phyloP scores from a whole-genome alignment of 2,329 filamentous ascomycete genomes.

The Fusarium coffeatum region DNA sequence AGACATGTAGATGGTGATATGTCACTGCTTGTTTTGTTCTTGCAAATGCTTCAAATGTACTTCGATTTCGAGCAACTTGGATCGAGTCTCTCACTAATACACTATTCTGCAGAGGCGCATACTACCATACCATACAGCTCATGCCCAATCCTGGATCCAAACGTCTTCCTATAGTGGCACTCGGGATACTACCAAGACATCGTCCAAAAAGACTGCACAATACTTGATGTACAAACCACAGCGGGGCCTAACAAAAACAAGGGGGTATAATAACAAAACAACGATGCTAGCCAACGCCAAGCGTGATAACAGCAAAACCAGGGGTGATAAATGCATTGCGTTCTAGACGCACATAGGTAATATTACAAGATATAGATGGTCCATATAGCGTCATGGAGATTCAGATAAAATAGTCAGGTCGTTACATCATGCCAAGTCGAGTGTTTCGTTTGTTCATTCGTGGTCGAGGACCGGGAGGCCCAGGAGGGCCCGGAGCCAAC shows the following conservation, averaged over 20 bases:
- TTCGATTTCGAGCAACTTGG: slow-evolving; percentile 16
- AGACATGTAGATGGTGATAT: not conserved
- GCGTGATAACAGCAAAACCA: slow-evolving; percentile 23
- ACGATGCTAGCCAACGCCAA: slow-evolving; percentile 36
- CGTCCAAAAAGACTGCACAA: not conserved
- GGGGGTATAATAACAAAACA: slow-evolving; percentile 45
- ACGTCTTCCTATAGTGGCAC: not conserved
- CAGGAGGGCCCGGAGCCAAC: slow-evolving; percentile 49
- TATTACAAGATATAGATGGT: slow-evolving; percentile 37
- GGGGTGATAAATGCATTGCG: slow-evolving; percentile 9
- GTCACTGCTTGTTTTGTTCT: not conserved
- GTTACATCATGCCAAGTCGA: slow-evolving; percentile 67
- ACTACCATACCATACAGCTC: slow-evolving; percentile 1
- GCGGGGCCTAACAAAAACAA: slow-evolving; percentile 22
- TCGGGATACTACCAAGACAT: not conserved
- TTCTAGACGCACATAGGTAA: slow-evolving; percentile 15
- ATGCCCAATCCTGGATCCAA: slow-evolving; percentile 11
- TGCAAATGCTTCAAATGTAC: not conserved
- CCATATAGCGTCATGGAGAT: slow-evolving; percentile 31
- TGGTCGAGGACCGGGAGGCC: slow-evolving; percentile 53
- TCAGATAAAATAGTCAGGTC: slow-evolving; percentile 32
- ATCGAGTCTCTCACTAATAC: slow-evolving; percentile 9
- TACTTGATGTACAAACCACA: slow-evolving; percentile 13
- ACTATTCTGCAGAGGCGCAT: slow-evolving; percentile 4
- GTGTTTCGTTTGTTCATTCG: slow-evolving; percentile 73